phyloP scores from a whole-genome alignment of 768 basidiomycete species.

The Lactifluus hygrophoroides region DNA sequence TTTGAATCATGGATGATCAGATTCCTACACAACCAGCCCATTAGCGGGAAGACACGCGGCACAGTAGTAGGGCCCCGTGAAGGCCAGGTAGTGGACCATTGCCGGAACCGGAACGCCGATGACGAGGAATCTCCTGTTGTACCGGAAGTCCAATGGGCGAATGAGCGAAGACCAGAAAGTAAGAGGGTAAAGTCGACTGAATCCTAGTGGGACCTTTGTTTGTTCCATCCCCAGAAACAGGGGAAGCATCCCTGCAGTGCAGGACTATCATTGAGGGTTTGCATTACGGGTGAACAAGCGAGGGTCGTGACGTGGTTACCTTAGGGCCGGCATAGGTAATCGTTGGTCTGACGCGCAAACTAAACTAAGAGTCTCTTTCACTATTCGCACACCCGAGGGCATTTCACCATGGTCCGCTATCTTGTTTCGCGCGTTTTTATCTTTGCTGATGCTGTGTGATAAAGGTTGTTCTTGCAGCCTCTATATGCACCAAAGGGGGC shows the following conservation, averaged over 20 bases:
- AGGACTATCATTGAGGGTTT: too few species aligned
- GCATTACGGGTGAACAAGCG: too few species aligned
- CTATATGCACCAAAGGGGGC: conserved; percentile 91
- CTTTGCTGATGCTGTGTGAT: not conserved
- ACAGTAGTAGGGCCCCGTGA: not conserved
- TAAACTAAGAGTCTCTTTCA: not conserved
- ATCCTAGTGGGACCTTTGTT: not conserved
- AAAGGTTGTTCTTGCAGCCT: conserved; percentile 88
- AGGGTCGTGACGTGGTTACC: not conserved
- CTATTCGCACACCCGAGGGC: not conserved
- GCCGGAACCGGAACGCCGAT: not conserved
- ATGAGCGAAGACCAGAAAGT: not conserved
- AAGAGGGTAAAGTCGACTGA: not conserved
- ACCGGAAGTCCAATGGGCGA: not conserved
- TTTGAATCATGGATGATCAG: not conserved
- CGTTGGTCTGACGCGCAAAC: too few species aligned
- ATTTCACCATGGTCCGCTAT: conserved; percentile 9
- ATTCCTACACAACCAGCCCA: not conserved
- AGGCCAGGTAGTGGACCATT: too few species aligned
- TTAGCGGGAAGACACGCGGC: not conserved
- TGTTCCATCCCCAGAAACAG: not conserved
- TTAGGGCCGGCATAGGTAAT: conserved; percentile 6
- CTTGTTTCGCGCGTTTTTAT: not conserved
- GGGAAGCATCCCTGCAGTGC: not conserved
- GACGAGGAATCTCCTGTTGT: not conserved